These are phyloP conservation scores for Pachysandra terminalis DNA, from an alignment of 164 flowering plant genomes.

Conservation along the genomic window DNA sequence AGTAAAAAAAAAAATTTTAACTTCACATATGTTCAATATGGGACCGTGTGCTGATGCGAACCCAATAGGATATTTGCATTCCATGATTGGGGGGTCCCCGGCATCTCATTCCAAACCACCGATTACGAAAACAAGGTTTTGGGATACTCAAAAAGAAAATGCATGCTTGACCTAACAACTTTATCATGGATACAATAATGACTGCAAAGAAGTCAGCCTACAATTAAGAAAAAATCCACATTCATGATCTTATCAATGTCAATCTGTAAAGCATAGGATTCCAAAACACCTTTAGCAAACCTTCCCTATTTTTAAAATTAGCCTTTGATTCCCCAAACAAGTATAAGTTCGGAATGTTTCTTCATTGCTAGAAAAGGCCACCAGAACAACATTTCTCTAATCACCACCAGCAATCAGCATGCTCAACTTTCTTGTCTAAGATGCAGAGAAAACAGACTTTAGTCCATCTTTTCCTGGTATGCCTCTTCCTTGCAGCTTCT, in stretches of 20 bases:
- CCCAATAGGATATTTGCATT: no score
- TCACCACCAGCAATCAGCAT: slow-evolving; percentile 18
- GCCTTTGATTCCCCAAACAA: slow-evolving; percentile 27
- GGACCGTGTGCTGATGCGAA: no score
- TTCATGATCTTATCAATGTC: slow-evolving; percentile 24
- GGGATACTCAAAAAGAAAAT: slow-evolving; percentile 23
- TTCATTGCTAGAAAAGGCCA: slow-evolving; percentile 15
- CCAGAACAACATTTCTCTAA: no score
- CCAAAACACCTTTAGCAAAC: slow-evolving; percentile 28
- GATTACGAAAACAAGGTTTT: slow-evolving; percentile 5
- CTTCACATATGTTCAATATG: no score
- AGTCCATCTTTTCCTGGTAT: slow-evolving; percentile 34
- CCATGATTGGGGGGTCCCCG: slow-evolving; percentile 7
- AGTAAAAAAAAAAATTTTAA: no score
- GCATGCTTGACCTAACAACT: slow-evolving; percentile 18
- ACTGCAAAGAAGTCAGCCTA: slow-evolving; percentile 48
- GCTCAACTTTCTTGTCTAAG: slow-evolving; percentile 15
- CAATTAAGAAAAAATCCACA: slow-evolving; percentile 33
- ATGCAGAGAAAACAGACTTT: slow-evolving; percentile 29
- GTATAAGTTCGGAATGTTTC: slow-evolving; percentile 14
- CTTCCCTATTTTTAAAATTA: slow-evolving; percentile 28
- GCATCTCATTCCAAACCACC: not conserved
- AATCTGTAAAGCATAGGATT: slow-evolving; percentile 36
- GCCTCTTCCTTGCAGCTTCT: slow-evolving; percentile 31
- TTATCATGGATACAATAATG: slow-evolving; percentile 41